Evolutionary conservation across 78 protist species (phyloP).

Genomic region (Dictyostelium discoideum): DNA sequence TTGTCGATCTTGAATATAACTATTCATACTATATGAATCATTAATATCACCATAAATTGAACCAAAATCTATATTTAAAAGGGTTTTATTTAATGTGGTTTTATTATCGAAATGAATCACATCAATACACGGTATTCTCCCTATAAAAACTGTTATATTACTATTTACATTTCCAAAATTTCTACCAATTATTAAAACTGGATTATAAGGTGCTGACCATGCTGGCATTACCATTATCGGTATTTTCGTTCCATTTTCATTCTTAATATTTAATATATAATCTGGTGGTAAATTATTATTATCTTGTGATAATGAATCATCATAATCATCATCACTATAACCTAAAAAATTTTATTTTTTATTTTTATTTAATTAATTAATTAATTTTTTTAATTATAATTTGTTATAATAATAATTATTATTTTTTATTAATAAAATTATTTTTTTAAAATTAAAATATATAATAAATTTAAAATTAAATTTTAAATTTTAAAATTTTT

Average conservation of each 20-base stretch:
- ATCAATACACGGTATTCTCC: background rate
- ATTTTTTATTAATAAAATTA: no score
- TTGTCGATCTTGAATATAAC: background rate
- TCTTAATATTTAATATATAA: background rate
- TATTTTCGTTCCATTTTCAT: background rate
- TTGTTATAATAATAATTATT: background rate
- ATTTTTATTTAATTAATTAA: background rate
- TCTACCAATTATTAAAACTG: background rate
- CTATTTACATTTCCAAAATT: background rate
- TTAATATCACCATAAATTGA: background rate
- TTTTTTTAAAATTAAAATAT: no score
- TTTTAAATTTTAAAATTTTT: no score
- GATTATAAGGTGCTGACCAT: background rate
- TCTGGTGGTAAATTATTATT: slow-evolving; percentile 9
- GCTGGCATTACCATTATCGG: background rate
- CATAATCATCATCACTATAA: background rate
- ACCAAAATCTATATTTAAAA: background rate
- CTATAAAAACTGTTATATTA: background rate
- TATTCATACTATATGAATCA: background rate
- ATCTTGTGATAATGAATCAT: background rate
- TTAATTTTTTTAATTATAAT: no score
- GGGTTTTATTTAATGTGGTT: background rate
- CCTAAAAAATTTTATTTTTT: background rate
- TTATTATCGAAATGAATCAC: background rate
- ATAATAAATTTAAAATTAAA: no score